Evolutionary conservation across 768 basidiomycete species (phyloP), one percentile per base, ranked within the genome.

Genomic region (Lactarius hengduanensis): DNA sequence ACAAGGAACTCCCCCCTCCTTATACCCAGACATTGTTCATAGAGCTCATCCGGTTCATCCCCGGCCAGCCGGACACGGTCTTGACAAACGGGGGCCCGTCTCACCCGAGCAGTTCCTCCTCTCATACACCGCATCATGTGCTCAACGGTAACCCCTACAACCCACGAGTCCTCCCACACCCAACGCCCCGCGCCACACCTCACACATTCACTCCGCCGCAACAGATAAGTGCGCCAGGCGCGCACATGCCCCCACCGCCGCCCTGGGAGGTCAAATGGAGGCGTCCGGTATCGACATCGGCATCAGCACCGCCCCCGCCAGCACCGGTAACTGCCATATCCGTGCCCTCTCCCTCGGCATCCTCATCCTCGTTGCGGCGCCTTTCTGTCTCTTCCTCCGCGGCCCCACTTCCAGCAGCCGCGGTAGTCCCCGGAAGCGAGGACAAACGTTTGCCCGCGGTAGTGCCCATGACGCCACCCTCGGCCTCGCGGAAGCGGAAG

Each of bases 11-110:
- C 73, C 79, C 82, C 5, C 82, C 81, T 0, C 89, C 91, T 0
- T 84, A 83, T 66, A 84, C 80, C 4, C 84, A 82, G 65, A 91
- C 90, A 1, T 71, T 92, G 5, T 90, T 91, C 72, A 86, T 92
- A 9, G 90, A 93, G 57, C 84, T 93, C 18, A 81, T 90, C 70
- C 78, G 81, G 34, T 86, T 85, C 71, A 78, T 79, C n/a, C 84
- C 85, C 34, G 86, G 84, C 1, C 80, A 81, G 60, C 79, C 80
- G 63, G 84, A 85, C 57, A 78, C 76, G 11, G 73, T 70, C 65
- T 73, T 64, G 54, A 65, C 72, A 65, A 71, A 71, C 68, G 62
- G 73, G 65, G 57, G 65, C 16, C n/a, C 58, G 62, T 73, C 56
- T 63, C 69, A 56, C 63, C 54, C 62, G 53, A 53, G 64, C 64